Base-by-base conservation (phyloP, 2,329 filamentous ascomycete species). In the Sporothrix dimorphospora region DNA sequence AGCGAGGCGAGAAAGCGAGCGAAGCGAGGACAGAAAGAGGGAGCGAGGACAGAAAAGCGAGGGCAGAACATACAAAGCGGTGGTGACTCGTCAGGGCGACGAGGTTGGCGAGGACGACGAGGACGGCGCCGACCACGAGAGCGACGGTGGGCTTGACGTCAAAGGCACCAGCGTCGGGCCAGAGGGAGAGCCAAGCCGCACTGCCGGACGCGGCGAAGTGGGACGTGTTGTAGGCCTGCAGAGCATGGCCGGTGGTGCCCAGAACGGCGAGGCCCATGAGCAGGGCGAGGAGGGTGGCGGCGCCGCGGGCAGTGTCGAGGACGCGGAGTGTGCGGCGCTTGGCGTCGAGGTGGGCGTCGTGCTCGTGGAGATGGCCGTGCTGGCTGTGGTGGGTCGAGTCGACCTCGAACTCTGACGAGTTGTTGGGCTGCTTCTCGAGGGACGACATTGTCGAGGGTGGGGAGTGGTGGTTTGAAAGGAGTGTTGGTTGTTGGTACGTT, bases 121-220 rank as follows among this genome's bases (percentile, higher is more conserved):
- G 79, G 45, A 81, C 79, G 68, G 87, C 84, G 49, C 85, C 85
- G 34, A 81, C 83, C 21, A 90, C 83, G 34, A 90, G 81, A 9
- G 87, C 86, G 40, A 87, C 80, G 3, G 86, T 88, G 2, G 88
- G 88, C 65, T 86, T 82, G 45, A 88, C 77, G 77, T 90, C 85
- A 76, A 90, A 87, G 40, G 85, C 79, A 11, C 16, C 55, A 1
- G 19, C n/a, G 16, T 82, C 79, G 0, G 89, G 89, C 89, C 89
- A 91, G 66, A 90, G 77, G 0, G 87, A 82, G 21, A 90, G 82
- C 70, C 71, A 74, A 21, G 27, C 63, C 30, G 55, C 55, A 27
- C 85, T 76, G 76, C 82, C 86, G 61, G 84, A 82, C 21, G 78
- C 77, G 0, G 85, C 76, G 19, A 87, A 78, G 71, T 85, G 82